Conservation (phyloP, 1,284 basidiomycete species). For the Xerocomus cyaneibrunnescens region DNA sequence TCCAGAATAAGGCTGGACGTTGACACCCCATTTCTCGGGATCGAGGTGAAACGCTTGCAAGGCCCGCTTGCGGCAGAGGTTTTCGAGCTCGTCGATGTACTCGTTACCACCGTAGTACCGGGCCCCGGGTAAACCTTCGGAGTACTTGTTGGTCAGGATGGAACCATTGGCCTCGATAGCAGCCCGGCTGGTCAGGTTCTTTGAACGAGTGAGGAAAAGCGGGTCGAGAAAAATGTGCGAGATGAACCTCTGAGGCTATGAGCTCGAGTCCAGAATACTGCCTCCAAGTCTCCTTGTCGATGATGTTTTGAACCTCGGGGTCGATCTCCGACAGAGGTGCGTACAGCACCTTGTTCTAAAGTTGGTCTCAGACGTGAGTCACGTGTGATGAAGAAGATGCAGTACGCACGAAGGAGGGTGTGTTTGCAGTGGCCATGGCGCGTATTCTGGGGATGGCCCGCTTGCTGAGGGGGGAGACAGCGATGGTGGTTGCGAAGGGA, state of each 20-base stretch:
- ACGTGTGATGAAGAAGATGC: neutral
- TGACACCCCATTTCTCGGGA: slow-evolving; percentile 94
- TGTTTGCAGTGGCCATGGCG: slow-evolving; percentile 60
- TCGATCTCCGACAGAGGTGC: slow-evolving; percentile 85
- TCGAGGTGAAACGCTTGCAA: slow-evolving; percentile 97
- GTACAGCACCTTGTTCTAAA: slow-evolving; percentile 91
- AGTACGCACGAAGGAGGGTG: slow-evolving; percentile 59
- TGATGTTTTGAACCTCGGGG: slow-evolving; percentile 94
- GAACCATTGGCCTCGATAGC: slow-evolving; percentile 99
- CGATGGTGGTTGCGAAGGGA: slow-evolving; percentile 23
- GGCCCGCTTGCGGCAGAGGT: slow-evolving; percentile 93
- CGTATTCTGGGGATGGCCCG: slow-evolving; percentile 23
- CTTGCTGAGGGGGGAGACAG: slow-evolving; percentile 24
- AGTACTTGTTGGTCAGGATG: slow-evolving; percentile 99
- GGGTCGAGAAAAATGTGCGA: slow-evolving; percentile 10
- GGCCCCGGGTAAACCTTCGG: slow-evolving; percentile 91
- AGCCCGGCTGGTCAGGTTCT: slow-evolving; percentile 94
- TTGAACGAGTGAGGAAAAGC: slow-evolving; percentile 7
- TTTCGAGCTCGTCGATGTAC: slow-evolving; percentile 96
- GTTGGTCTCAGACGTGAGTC: neutral
- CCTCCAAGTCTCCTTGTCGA: slow-evolving; percentile 99
- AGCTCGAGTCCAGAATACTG: slow-evolving; percentile 98
- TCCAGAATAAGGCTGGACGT: slow-evolving; percentile 99
- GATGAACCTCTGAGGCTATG: slow-evolving; percentile 85
- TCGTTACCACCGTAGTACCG: slow-evolving; percentile 99